Evolutionary conservation across 1,139 yeast genomes (phyloP).

Genomic region (Protomyces lactucae-debilis): DNA sequence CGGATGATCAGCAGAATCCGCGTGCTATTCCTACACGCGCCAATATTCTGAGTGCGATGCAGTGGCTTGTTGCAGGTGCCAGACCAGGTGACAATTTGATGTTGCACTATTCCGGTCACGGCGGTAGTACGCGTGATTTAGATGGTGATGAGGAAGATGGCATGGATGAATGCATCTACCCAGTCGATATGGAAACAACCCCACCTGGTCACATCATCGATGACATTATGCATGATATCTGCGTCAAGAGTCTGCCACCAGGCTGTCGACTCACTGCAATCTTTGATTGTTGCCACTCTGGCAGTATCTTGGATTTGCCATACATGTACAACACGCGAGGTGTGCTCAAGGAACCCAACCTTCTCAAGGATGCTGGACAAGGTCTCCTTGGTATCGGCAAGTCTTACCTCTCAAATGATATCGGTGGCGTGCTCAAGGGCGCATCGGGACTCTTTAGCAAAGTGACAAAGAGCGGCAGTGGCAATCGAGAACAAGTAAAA

Average conservation of each 20-base stretch:
- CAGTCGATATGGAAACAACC: conserved; percentile 70
- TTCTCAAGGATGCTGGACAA: conserved; percentile 76
- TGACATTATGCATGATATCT: conserved; percentile 70
- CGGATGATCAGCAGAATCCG: conserved; percentile 68
- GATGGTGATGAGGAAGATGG: conserved; percentile 94
- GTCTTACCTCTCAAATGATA: conserved; percentile 69
- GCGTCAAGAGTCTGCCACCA: conserved; percentile 71
- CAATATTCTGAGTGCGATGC: conserved; percentile 81
- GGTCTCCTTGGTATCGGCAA: conserved; percentile 68
- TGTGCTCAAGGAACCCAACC: conserved; percentile 78
- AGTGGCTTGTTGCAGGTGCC: conserved; percentile 81
- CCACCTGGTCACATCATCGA: conserved; percentile 64
- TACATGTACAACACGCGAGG: conserved; percentile 88
- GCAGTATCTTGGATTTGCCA: conserved; percentile 84
- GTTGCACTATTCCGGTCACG: conserved; percentile 85
- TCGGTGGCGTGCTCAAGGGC: conserved; percentile 51
- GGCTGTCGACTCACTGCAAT: conserved; percentile 80
- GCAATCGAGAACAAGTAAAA: conserved; percentile 46
- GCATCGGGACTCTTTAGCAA: conserved; percentile 51
- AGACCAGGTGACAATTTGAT: conserved; percentile 53
- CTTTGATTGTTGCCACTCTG: conserved; percentile 91
- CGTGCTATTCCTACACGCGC: conserved; percentile 68
- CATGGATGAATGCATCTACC: conserved; percentile 82
- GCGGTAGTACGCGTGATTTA: conserved; percentile 72
- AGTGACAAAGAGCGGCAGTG: conserved; percentile 41